Base-by-base conservation (phyloP, 2,329 filamentous ascomycete genomes). In the Pleoardoris graminearum region DNA sequence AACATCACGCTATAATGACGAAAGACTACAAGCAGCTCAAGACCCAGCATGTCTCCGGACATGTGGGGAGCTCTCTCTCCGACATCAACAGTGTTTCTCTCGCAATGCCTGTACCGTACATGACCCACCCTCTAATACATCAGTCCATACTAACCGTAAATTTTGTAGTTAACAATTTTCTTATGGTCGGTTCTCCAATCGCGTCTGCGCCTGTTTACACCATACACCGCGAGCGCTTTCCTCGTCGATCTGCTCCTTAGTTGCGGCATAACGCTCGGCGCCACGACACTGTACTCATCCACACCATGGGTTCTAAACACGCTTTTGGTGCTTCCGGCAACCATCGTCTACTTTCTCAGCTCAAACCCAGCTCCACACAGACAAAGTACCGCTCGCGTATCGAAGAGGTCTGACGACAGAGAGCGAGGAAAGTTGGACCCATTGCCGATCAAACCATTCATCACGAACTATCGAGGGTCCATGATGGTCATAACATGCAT, bases 401-500 rank as follows among this genome's bases (percentile, higher is more conserved):
- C 60, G 4, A 61, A 60, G 36, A 66, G 63, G 25, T 54, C 62
- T 17, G 57, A 55, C 14, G 37, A 51, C 16, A 46, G 50, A 4
- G 64, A 61, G 29, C 53, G 61, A 36, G 45, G 57, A 2, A 57
- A 60, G 33, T 65, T 79, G 14, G 78, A 82, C 55, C 77, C 78
- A 19, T 78, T 97, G 14, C 90, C 93, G 0, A 82, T 89, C 57
- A 96, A 96, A 75, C 90, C 94, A 0, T 97, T 97, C 76, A 80
- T 99, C 57, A 97, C 94, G 3, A 88, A 86, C 25, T 99, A 97
- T 69, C 87, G 94, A 48, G 92, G 91, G 2, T 85, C 85, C 44
- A 96, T 99, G 91, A 85, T 99, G 81, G 82, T 96, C 45, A 82
- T 89, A 60, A 99, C 94, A 7, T 95, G 90, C 67, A 77, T 94